Conservation (phyloP, 1,284 basidiomycete species). For the Paramarasmius palmivorus region DNA sequence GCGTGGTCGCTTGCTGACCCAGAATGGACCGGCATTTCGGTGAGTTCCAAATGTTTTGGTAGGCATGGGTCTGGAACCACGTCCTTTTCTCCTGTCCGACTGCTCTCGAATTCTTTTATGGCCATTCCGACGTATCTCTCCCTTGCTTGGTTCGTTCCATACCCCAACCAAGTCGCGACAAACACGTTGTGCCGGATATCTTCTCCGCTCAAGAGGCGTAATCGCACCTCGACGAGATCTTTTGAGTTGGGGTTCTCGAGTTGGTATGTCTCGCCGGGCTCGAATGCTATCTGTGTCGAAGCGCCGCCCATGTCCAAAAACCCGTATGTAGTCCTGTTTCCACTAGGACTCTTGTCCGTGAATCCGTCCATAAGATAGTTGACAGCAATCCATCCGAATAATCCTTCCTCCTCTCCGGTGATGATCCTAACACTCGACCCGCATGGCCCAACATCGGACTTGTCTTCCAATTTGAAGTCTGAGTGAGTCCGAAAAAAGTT, state of each 20-base stretch:
- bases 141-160: conserved; percentile 94
- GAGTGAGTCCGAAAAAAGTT: conserved; percentile 73
- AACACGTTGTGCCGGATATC: conserved; percentile 93
- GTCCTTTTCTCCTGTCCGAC: conserved; percentile 33
- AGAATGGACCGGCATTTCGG: conserved; percentile 49
- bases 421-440: conserved; percentile 92
- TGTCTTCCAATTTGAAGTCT: conserved; percentile 70
- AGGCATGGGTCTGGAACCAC: conserved; percentile 87
- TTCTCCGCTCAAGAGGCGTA: conserved; percentile 83
- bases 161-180: conserved; percentile 98
- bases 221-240: conserved; percentile 77
- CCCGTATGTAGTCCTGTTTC: conserved; percentile 83
- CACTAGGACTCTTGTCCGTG: conserved; percentile 46
- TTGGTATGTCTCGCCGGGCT: conserved; percentile 62
- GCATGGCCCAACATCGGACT: conserved; percentile 73
- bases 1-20: conserved; percentile 42
- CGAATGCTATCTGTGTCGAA: conserved; percentile 98
- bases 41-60: conserved; percentile 70
- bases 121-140: conserved; percentile 84
- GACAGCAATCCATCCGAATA: conserved; percentile 98
- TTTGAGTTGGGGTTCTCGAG: conserved; percentile 38
- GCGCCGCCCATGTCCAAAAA: conserved; percentile 99
- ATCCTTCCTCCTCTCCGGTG: conserved; percentile 95
- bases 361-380: conserved; percentile 99
- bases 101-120: conserved; percentile 55